Evolutionary conservation across 2,329 filamentous ascomycete genomes (phyloP).

Genomic region (Aspergillus sp.): DNA sequence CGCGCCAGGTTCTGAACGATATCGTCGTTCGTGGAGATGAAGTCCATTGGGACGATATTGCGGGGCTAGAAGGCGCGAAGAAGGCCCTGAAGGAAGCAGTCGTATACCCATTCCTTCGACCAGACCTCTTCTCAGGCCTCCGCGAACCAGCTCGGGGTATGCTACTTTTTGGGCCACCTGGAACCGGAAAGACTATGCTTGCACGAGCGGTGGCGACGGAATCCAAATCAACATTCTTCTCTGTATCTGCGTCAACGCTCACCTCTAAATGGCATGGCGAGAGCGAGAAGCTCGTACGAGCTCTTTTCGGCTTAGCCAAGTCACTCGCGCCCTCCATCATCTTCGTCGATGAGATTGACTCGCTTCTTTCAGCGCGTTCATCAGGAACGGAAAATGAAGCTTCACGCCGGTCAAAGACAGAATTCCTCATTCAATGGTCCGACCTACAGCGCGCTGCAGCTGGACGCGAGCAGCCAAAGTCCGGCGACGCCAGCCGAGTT

Average conservation of each 20-base stretch:
- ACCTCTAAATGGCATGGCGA: slow-evolving; percentile 97
- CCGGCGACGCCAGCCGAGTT: slow-evolving; percentile 80
- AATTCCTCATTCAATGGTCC: slow-evolving; percentile 97
- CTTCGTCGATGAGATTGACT: slow-evolving; percentile 98
- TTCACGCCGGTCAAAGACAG: slow-evolving; percentile 90
- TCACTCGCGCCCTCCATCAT: slow-evolving; percentile 90
- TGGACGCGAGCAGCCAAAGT: slow-evolving; percentile 70
- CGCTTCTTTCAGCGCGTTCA: slow-evolving; percentile 78
- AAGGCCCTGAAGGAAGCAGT: slow-evolving; percentile 91
- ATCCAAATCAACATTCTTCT: slow-evolving; percentile 93
- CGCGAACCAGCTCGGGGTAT: slow-evolving; percentile 93
- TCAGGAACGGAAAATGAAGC: slow-evolving; percentile 83
- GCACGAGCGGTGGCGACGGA: slow-evolving; percentile 93
- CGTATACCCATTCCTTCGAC: slow-evolving; percentile 92
- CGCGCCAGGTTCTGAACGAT: slow-evolving; percentile 91
- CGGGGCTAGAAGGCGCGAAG: slow-evolving; percentile 86
- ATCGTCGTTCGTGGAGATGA: slow-evolving; percentile 93
- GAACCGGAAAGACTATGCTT: slow-evolving; percentile 98
- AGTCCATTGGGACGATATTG: slow-evolving; percentile 92
- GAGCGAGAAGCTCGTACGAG: slow-evolving; percentile 92
- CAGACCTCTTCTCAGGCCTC: slow-evolving; percentile 92
- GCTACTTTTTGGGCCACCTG: slow-evolving; percentile 92
- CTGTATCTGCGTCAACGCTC: slow-evolving; percentile 88
- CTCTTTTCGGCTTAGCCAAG: slow-evolving; percentile 87
- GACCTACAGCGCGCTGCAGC: slow-evolving; percentile 90